Base-by-base conservation (phyloP, 2,329 filamentous ascomycete species). In the Passalora sequoiae region DNA sequence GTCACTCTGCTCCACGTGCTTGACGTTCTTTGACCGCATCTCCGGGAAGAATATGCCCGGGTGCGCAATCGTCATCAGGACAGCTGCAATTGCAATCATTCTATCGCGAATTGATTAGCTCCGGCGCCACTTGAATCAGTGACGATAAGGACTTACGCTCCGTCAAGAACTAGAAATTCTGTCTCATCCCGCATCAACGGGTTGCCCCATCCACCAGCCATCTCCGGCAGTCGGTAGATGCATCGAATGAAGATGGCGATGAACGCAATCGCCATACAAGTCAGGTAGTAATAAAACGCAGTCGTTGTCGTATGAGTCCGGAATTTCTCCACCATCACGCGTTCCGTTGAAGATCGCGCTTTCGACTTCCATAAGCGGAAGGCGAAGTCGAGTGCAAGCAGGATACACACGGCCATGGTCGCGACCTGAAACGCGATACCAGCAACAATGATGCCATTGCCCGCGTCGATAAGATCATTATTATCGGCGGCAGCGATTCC, bases 161-260 rank as follows among this genome's bases (percentile, higher is more conserved):
- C 70, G 50, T 74, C 71, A 4, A 74, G 57, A 6, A 73, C 56
- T 16, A 73, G 57, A 43, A 74, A 74, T 43, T 72, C 69, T 4
- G 60, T 58, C 55, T 74, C 69, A 25, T 67, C 68, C 40, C 65
- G 64, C 70, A 73, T 73, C 30, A 72, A 49, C 0, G 62, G 57
- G 35, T 66, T 69, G 16, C 70, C 70, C 71, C 71, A 74, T 3
- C 71, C 71, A 17, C 70, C 69, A 4, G 69, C 67, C 71, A 73
- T 73, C 52, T 73, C 71, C 3, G 71, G 70, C 5, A 73, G 60
- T 59, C 83, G 76, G 63, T 80, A 86, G 32, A 80, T 73, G 56
- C 76, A 81, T 19, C 83, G 70, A 54, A 78, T 76, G 53, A 85
- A 78, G 57, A 86, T 81, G 56, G 72, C 74, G 9, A 83, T 40